These are phyloP conservation scores for Citrus maxima DNA, from an alignment of 345 rosid species.

Conservation along the genomic window DNA sequence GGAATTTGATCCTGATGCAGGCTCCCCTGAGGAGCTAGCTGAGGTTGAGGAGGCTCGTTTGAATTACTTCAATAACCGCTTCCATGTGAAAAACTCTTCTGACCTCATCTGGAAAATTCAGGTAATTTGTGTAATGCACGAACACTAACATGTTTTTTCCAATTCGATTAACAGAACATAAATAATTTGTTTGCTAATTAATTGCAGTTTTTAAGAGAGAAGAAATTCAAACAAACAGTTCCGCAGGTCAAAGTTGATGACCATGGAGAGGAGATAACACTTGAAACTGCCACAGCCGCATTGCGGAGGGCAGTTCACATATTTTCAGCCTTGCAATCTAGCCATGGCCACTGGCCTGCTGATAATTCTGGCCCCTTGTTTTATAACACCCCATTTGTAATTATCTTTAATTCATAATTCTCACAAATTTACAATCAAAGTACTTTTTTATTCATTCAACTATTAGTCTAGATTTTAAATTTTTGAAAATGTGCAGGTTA, in stretches of 20 bases:
- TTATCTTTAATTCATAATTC: background rate
- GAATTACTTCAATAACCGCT: constrained; percentile 24
- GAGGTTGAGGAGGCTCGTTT: constrained; percentile 24
- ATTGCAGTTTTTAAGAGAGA: constrained; percentile 24
- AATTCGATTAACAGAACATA: no score
- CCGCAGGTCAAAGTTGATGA: constrained; percentile 21
- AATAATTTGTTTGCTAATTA: no score
- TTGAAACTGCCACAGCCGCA: constrained; percentile 20
- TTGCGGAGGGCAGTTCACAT: constrained; percentile 23
- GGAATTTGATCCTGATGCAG: constrained; percentile 25
- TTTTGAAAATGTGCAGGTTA: constrained; percentile 16
- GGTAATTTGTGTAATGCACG: background rate
- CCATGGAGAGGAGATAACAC: constrained; percentile 19
- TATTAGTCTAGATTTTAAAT: background rate
- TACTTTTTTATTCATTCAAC: background rate
- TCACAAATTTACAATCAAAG: background rate
- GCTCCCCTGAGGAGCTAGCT: constrained; percentile 14
- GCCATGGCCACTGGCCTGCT: constrained; percentile 39
- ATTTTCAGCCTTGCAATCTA: constrained; percentile 29
- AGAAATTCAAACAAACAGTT: constrained; percentile 20
- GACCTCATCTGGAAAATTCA: constrained; percentile 39
- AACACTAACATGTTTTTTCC: no score
- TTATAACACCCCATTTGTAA: constrained; percentile 26
- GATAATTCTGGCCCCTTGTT: constrained; percentile 29
- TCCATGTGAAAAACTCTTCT: constrained; percentile 11